A percentile compares a stretch with the other conserved stretches of the same genome.
These are phyloP conservation scores for Leccinum boreale DNA, from an alignment of 768 basidiomycete genomes.

Conservation along the genomic window DNA sequence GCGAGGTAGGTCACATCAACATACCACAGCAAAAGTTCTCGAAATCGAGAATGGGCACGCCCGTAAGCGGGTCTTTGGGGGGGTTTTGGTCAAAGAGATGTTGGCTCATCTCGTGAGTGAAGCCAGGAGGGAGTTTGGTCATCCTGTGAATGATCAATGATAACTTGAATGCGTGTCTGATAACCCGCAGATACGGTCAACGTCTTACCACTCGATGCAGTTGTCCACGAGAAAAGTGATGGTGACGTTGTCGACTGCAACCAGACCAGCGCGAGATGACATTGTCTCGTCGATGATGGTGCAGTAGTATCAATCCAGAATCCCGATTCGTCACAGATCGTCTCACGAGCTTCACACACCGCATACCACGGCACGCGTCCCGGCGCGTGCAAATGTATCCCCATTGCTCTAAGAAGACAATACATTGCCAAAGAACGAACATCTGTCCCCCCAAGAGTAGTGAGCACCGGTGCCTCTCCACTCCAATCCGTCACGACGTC, in stretches of 20 bases:
- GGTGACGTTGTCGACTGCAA: slow-evolving; percentile 35
- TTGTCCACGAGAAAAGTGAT: slow-evolving; percentile 78
- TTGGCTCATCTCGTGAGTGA: slow-evolving; percentile 64
- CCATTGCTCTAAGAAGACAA: background rate
- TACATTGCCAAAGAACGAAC: slow-evolving; percentile 8
- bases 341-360: background rate
- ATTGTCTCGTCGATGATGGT: background rate
- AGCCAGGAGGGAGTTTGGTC: slow-evolving; percentile 75
- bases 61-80: slow-evolving; percentile 40
- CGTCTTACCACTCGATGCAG: slow-evolving; percentile 71
- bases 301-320: background rate
- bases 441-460: background rate
- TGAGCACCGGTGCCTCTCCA: background rate
- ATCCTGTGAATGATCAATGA: slow-evolving; percentile 46
- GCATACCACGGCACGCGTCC: slow-evolving; percentile 1
- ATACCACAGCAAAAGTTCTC: slow-evolving; percentile 70
- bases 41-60: slow-evolving; percentile 66
- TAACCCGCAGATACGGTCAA: background rate
- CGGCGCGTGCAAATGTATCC: background rate
- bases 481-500: background rate
- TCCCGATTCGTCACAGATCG: background rate
- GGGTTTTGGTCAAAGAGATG: slow-evolving; percentile 55
- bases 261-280: slow-evolving; percentile 17
- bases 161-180: background rate
- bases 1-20: background rate